Evolutionary conservation across 306 rosid genomes (phyloP).

Genomic region (Pueraria montana): DNA sequence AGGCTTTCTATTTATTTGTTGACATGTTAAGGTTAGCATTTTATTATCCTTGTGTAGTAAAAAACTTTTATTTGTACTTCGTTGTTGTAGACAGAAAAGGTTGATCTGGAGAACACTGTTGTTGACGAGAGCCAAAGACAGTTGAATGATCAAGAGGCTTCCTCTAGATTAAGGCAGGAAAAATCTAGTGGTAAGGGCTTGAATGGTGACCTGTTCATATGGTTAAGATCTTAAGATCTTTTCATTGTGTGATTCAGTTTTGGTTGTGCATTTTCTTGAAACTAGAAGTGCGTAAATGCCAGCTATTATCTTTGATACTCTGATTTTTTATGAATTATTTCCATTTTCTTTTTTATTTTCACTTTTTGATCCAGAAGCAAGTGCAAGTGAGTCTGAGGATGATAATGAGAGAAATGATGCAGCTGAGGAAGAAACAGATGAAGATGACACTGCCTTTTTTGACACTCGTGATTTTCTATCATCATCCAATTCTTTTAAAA

Average conservation of each 20-base stretch:
- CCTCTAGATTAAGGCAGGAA: conserved; percentile 71
- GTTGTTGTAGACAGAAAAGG: conserved; percentile 94
- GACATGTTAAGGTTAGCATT: conserved; percentile 14
- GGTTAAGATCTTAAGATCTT: conserved; percentile 28
- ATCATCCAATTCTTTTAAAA: conserved; percentile 91
- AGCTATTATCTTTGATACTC: conserved; percentile 14
- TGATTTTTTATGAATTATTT: conserved; percentile 12
- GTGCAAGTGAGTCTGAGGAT: conserved; percentile 88
- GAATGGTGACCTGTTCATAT: conserved; percentile 17
- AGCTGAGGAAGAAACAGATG: conserved; percentile 96
- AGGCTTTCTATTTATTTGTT: conserved; percentile 8
- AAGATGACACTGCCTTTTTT: conserved; percentile 85
- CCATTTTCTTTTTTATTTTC: conserved; percentile 18
- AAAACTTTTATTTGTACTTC: conserved; percentile 47
- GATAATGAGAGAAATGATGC: conserved; percentile 92
- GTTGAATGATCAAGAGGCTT: conserved; percentile 65
- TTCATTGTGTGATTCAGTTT: conserved; percentile 30
- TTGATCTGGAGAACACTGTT: conserved; percentile 96
- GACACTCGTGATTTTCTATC: conserved; percentile 96
- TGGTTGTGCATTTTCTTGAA: conserved; percentile 33
- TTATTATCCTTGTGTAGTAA: conserved; percentile 37
- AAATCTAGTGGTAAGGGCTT: conserved; percentile 76
- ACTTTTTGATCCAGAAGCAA: conserved; percentile 64
- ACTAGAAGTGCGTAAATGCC: conserved; percentile 11
- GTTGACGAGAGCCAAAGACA: conserved; percentile 98